These are phyloP conservation scores for Colletotrichum brevisporum DNA, from an alignment of 2,329 filamentous ascomycete genomes.

Conservation along the genomic window DNA sequence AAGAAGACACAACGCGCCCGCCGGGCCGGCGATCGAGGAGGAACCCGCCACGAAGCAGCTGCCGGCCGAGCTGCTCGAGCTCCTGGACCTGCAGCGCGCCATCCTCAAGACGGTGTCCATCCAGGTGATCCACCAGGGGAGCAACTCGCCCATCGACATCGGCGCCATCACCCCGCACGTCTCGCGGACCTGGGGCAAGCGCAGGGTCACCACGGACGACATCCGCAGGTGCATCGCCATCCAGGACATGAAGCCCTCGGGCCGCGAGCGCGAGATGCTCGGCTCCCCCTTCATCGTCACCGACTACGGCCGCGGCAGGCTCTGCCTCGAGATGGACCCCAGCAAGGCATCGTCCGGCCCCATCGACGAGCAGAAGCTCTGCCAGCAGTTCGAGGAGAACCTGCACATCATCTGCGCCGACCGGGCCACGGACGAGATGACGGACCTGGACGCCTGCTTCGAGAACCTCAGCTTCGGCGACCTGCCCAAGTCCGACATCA, in stretches of 20 bases:
- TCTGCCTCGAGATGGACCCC: conserved; percentile 71
- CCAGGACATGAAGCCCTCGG: conserved; percentile 61
- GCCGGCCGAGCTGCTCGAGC: conserved; percentile 68
- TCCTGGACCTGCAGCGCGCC: conserved; percentile 74
- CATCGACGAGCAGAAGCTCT: conserved; percentile 66
- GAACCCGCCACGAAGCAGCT: conserved; percentile 53
- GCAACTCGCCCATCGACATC: conserved; percentile 74
- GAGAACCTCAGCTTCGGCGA: conserved; percentile 50
- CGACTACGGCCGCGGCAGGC: conserved; percentile 67
- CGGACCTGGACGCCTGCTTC: conserved; percentile 64
- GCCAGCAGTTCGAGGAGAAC: conserved; percentile 68
- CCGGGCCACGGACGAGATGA: conserved; percentile 48
- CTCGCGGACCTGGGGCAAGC: conserved; percentile 80
- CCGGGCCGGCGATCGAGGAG: conserved; percentile 45
- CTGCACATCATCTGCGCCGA: conserved; percentile 61
- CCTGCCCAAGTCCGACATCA: conserved; percentile 70
- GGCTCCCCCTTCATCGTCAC: conserved; percentile 59
- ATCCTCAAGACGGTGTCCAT: conserved; percentile 79
- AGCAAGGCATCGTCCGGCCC: conserved; percentile 51
- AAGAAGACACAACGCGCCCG: conserved; percentile 36
- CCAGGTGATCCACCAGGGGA: conserved; percentile 78
- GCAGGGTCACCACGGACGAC: conserved; percentile 75
- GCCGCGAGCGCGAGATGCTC: conserved; percentile 32
- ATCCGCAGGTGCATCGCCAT: conserved; percentile 77
- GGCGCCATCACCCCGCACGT: conserved; percentile 72